A percentile compares a stretch with the other conserved stretches of the same genome.
These are phyloP conservation scores for Pezicula neosporulosa DNA, from an alignment of 2,329 filamentous ascomycete species.

Conservation along the genomic window DNA sequence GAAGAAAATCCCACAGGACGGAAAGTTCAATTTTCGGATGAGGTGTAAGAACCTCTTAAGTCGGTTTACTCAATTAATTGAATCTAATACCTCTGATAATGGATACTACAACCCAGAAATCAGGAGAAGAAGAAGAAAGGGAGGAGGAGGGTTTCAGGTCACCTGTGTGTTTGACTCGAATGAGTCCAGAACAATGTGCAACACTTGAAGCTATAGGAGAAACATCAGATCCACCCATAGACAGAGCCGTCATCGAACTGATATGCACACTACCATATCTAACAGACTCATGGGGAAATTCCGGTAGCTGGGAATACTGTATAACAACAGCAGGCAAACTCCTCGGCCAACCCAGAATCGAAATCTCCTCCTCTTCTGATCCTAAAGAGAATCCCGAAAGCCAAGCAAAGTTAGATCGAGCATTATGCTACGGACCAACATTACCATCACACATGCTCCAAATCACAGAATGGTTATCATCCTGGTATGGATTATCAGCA, in stretches of 20 bases:
- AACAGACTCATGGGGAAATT: not conserved
- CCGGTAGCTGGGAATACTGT: no score
- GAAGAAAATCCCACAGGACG: no score
- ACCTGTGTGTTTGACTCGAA: slow-evolving; percentile 7
- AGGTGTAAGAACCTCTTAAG: no score
- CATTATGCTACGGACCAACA: slow-evolving; percentile 3
- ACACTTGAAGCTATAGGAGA: slow-evolving; percentile 6
- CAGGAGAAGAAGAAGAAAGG: not conserved
- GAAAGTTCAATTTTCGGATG: no score
- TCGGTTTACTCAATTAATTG: no score
- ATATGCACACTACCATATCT: slow-evolving; percentile 11
- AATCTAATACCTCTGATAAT: no score
- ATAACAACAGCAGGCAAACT: no score
- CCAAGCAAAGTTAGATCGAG: not conserved
- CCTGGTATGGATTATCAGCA: not conserved
- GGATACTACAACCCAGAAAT: no score
- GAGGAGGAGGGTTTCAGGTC: not conserved
- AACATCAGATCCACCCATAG: slow-evolving; percentile 6
- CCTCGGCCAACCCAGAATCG: no score
- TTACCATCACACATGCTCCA: slow-evolving; percentile 7
- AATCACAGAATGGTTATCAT: not conserved
- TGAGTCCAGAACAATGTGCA: slow-evolving; percentile 6
- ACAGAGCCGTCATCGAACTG: slow-evolving; percentile 8
- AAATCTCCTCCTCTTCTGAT: no score
- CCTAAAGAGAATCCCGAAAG: no score